These are phyloP conservation scores for Acacia melanoxylon DNA, from an alignment of 306 rosid species.

Conservation along the genomic window DNA sequence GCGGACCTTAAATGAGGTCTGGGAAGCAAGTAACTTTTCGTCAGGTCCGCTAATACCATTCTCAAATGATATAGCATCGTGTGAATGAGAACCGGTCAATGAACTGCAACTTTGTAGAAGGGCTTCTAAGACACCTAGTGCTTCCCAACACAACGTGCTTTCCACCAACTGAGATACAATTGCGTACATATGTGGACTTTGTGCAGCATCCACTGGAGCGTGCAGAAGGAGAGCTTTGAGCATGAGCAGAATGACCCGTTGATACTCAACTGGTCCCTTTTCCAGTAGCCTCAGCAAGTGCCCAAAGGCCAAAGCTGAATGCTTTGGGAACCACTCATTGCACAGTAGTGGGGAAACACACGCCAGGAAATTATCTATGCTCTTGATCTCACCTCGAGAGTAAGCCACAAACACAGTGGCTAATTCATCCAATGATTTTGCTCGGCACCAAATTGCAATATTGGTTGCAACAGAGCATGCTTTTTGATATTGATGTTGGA, in stretches of 20 bases:
- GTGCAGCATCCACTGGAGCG: constrained; percentile 98
- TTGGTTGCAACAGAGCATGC: constrained; percentile 94
- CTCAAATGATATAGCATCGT: constrained; percentile 67
- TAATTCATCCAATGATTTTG: constrained; percentile 85
- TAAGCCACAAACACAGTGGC: constrained; percentile 81
- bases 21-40: constrained; percentile 81
- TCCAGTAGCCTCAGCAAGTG: constrained; percentile 88
- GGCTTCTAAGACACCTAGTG: constrained; percentile 94
- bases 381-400: constrained; percentile 86
- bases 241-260: constrained; percentile 91
- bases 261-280: constrained; percentile 94
- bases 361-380: constrained; percentile 77
- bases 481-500: constrained; percentile 84
- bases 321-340: constrained; percentile 95
- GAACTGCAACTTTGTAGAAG: constrained; percentile 97
- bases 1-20: constrained; percentile 89
- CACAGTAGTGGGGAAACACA: constrained; percentile 89
- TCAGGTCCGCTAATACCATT: constrained; percentile 68
- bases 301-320: constrained; percentile 91
- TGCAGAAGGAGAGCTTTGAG: constrained; percentile 96
- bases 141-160: constrained; percentile 98
- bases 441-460: constrained; percentile 90
- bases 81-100: constrained; percentile 77
- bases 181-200: constrained; percentile 97
- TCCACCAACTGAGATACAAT: constrained; percentile 95